Base-by-base conservation (phyloP, 2,329 filamentous ascomycete species). In the Ophiocordyceps camponoti-leonardi region DNA sequence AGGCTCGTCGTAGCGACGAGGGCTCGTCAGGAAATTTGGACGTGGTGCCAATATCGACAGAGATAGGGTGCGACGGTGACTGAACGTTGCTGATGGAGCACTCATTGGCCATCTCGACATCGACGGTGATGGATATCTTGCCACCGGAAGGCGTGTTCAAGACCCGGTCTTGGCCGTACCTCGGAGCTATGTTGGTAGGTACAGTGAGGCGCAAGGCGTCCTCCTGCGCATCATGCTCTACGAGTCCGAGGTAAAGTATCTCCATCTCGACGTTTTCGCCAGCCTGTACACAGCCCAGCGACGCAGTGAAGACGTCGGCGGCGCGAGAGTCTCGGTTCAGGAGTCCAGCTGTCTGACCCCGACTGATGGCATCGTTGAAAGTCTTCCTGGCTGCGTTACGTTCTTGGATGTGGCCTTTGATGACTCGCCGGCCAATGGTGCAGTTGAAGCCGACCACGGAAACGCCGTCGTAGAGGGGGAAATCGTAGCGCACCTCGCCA, bases 381-480 rank as follows among this genome's bases (percentile, higher is more conserved):
- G 69, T 72, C 8, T 69, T 58, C 45, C 69, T 73, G 1, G 83
- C 82, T 45, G 75, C 67, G 12, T 72, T 64, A 46, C 73, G 77
- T 52, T 83, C 76, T 55, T 83, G 79, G 40, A 86, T 81, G 13
- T 79, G 58, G 14, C 83, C 81, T 3, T 66, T 66, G 51, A 84
- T 74, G 16, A 74, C 65, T 19, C 75, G 73, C 30, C 68, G 61
- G 31, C 72, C 78, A 42, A 86, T 67, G 14, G 66, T 72, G 60
- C 80, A 86, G 5, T 67, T 72, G 50, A 86, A 87, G 4, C 66
- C 69, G 8, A 81, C 78, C 1, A 87, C 76, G 7, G 75, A 80
- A 16, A 83, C 77, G 11, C 82, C 81, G 54, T 85, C 79, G 50
- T 81, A 83, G 0, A 87, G 66, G 0, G 83, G 83, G 49, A 87